phyloP scores from a whole-genome alignment of 129 eudicot species.

The Artemisia annua region DNA sequence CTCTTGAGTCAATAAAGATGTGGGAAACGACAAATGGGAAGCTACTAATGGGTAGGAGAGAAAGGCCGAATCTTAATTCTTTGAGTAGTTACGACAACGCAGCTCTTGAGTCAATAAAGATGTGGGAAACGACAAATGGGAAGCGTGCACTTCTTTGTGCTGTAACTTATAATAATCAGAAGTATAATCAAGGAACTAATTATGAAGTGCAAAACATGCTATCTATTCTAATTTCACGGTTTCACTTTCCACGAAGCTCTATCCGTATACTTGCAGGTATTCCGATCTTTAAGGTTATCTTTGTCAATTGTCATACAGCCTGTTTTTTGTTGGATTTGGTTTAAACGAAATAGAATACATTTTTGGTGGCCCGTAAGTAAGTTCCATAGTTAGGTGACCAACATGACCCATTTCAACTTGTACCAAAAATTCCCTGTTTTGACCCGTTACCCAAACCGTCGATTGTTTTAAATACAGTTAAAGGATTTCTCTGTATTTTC shows the following conservation, averaged over 20 bases:
- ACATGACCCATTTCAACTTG: background rate
- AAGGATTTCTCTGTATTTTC: background rate
- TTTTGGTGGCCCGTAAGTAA: no score
- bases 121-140: conserved; percentile 37
- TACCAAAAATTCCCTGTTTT: background rate
- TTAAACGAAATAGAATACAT: no score
- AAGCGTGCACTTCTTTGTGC: conserved; percentile 83
- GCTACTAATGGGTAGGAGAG: no score
- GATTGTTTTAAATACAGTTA: background rate
- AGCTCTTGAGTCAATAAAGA: conserved; percentile 29
- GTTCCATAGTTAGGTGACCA: background rate
- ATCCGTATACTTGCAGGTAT: conserved; percentile 65
- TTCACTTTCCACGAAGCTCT: conserved; percentile 46
- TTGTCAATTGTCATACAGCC: no score
- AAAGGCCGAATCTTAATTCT: no score
- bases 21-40: no score
- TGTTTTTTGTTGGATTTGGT: no score
- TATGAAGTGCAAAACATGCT: conserved; percentile 56
- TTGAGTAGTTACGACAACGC: conserved; percentile 7
- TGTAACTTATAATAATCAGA: conserved; percentile 59
- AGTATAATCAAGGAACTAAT: conserved; percentile 52
- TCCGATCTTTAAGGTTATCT: background rate
- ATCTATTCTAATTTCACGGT: conserved; percentile 38
- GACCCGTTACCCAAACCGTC: background rate
- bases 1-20: no score